Percentiles rank a stretch among this genome's conserved stretches.
These are phyloP conservation scores for Pseudocercospora pini-densiflorae DNA, from an alignment of 2,329 filamentous ascomycete genomes.

Conservation along the genomic window DNA sequence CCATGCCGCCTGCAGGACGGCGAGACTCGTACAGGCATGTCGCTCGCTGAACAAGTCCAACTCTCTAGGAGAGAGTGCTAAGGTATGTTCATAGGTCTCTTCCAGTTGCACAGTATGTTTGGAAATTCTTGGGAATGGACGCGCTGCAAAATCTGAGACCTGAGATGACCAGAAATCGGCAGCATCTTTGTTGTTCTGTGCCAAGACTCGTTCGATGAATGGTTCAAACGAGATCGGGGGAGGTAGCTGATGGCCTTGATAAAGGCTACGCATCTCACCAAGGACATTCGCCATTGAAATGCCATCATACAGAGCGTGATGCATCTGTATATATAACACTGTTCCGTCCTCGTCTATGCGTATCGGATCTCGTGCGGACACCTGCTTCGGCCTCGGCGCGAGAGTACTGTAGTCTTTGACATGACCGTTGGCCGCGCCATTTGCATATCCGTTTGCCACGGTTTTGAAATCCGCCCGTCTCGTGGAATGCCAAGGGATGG, in stretches of 20 bases:
- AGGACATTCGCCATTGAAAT: conserved; percentile 73
- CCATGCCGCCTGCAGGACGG: conserved; percentile 75
- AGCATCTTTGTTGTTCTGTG: conserved; percentile 52
- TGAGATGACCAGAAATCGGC: conserved; percentile 69
- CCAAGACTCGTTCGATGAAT: conserved; percentile 66
- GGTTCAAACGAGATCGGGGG: conserved; percentile 60
- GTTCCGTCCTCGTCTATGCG: conserved; percentile 16
- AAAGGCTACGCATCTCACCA: conserved; percentile 69
- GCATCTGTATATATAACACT: conserved; percentile 59
- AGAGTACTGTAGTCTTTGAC: background rate
- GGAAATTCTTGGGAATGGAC: conserved; percentile 41
- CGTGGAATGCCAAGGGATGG: conserved; percentile 46
- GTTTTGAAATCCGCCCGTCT: background rate
- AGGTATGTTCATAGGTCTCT: conserved; percentile 1
- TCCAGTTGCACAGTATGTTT: conserved; percentile 1
- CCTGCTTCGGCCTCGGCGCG: background rate
- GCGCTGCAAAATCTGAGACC: conserved; percentile 58
- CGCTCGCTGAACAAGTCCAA: conserved; percentile 58
- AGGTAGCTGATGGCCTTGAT: conserved; percentile 50
- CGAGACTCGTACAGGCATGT: conserved; percentile 63
- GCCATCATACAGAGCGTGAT: conserved; percentile 88
- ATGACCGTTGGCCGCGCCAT: background rate
- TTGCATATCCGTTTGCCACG: background rate
- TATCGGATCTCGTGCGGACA: conserved; percentile 18
- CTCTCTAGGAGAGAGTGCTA: conserved; percentile 27